Base-by-base conservation (phyloP, 306 rosid species). In the Corylus heterophylla region DNA sequence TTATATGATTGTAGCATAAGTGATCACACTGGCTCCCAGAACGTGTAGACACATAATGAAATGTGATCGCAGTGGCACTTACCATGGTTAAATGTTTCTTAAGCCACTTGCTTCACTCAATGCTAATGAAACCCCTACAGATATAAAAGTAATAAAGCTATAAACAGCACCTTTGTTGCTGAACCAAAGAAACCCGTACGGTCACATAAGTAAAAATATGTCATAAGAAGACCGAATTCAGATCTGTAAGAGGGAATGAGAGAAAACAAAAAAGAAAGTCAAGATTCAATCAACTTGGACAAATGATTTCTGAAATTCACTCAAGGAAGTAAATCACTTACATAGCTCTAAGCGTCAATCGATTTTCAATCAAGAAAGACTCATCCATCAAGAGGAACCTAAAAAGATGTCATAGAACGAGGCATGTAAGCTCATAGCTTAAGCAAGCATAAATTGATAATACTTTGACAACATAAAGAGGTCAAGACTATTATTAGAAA, bases 321-420 rank as follows among this genome's bases (percentile, higher is more conserved):
- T 16, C 66, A 49, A 68, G 55, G n/a, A 82, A 48, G 54, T 67
- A 55, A 73, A 73, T 76, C 76, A 88, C 99, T 85, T 83, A 95
- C 99, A 93, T 93, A 63, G 99, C 98, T 88, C 96, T 84, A 62
- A 95, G 97, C 13, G 92, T 89, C 89, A 90, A 71, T 20, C 98
- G 99, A 78, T 95, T 90, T 74, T 95, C 99, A 71, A 88, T 54
- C 89, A 95, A 88, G 85, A 95, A 95, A 47, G 80, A 22, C 74
- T 89, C 90, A 16, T 95, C 98, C 99, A 92, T 82, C 85, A 74
- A 81, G 80, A 92, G 70, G 89, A 92, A 92, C 86, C 98, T 92
- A 90, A 56, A 81, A 54, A 74, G 54, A 54, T n/a, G 68, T 4
- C 22, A 49, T 72, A 10, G 52, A 59, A 78, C 58, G 73, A 75